Conservation (phyloP, 2,329 filamentous ascomycete species). For the Aspergillus ustus region DNA sequence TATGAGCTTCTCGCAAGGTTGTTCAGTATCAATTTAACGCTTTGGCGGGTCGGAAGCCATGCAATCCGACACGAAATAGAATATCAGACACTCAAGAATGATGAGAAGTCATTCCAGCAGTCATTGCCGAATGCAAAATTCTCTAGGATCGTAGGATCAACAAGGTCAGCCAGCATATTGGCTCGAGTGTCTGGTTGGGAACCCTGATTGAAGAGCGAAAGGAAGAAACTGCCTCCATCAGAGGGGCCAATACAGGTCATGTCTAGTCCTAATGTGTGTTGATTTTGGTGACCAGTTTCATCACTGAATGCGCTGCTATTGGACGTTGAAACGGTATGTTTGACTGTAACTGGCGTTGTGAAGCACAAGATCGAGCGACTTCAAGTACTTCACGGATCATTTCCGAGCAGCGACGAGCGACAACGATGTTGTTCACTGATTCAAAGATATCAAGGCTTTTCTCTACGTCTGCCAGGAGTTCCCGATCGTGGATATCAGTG, state of each 20-base stretch:
- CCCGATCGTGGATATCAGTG: constrained; percentile 21
- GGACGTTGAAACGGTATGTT: background rate
- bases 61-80: background rate
- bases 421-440: constrained; percentile 36
- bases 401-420: constrained; percentile 37
- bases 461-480: constrained; percentile 34
- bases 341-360: constrained; percentile 10
- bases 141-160: constrained; percentile 29
- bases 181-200: constrained; percentile 24
- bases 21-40: background rate
- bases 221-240: constrained; percentile 23
- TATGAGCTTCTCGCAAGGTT: background rate
- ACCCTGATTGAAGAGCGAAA: constrained; percentile 26
- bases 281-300: constrained; percentile 1
- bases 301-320: background rate
- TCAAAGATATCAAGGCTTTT: constrained; percentile 37
- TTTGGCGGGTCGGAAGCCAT: background rate
- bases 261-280: background rate
- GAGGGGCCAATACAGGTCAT: background rate
- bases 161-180: constrained; percentile 30
- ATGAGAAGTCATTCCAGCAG: constrained; percentile 24
- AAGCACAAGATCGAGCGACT: constrained; percentile 29
- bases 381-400: constrained; percentile 36
- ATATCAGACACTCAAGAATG: constrained; percentile 15
- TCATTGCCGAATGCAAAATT: constrained; percentile 30